Evolutionary conservation across 2,329 filamentous ascomycete genomes (phyloP).

Genomic region (Diaporthe citri): DNA sequence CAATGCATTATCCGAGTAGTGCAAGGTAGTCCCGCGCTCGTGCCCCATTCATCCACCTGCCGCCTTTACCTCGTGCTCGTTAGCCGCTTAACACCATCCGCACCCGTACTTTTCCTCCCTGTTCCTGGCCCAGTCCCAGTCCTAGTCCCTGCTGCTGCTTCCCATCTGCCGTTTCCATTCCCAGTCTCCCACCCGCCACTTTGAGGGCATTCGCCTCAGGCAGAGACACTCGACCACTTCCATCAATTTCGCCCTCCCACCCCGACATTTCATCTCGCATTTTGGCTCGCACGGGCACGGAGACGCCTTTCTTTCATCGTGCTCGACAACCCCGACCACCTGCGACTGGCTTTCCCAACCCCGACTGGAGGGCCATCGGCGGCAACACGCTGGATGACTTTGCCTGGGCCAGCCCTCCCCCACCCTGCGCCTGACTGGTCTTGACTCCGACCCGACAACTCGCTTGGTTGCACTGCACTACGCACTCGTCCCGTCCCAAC

Average conservation of each 20-base stretch:
- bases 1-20: slow-evolving; percentile 10
- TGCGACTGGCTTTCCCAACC: background rate
- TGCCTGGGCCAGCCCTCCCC: slow-evolving; percentile 21
- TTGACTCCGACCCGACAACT: slow-evolving; percentile 11
- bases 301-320: background rate
- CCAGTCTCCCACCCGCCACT: background rate
- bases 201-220: slow-evolving; percentile 13
- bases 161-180: background rate
- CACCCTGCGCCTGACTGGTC: slow-evolving; percentile 1
- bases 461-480: background rate
- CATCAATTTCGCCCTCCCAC: background rate
- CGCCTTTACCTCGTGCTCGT: slow-evolving; percentile 8
- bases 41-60: slow-evolving; percentile 8
- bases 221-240: slow-evolving; percentile 12
- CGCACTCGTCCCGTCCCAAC: background rate
- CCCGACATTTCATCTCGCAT: background rate
- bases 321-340: background rate
- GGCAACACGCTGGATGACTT: slow-evolving; percentile 2
- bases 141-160: slow-evolving; percentile 1
- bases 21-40: background rate
- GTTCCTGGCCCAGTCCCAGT: background rate
- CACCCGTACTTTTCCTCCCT: background rate
- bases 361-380: slow-evolving; percentile 19
- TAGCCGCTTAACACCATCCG: slow-evolving; percentile 19
- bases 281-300: background rate